phyloP scores from a whole-genome alignment of 2,329 filamentous ascomycete species.

The Amesomyces nigricolor region DNA sequence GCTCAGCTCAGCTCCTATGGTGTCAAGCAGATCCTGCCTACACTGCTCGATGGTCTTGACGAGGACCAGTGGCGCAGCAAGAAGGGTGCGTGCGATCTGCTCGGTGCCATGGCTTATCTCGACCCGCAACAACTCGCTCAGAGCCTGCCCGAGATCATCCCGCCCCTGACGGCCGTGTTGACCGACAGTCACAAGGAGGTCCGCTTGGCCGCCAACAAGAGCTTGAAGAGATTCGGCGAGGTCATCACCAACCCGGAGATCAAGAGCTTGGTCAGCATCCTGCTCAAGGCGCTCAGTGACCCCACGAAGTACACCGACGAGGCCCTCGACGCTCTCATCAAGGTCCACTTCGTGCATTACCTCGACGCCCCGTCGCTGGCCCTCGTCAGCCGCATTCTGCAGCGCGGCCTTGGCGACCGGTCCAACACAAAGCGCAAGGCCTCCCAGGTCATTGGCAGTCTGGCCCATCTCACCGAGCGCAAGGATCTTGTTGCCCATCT shows the following conservation, averaged over 20 bases:
- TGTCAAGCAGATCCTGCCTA: conserved; percentile 90
- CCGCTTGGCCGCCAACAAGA: conserved; percentile 83
- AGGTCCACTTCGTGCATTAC: conserved; percentile 97
- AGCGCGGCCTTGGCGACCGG: conserved; percentile 83
- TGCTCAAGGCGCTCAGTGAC: conserved; percentile 94
- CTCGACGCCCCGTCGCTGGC: conserved; percentile 95
- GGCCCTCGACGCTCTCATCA: conserved; percentile 88
- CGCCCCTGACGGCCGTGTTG: conserved; percentile 84
- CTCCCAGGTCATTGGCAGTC: conserved; percentile 93
- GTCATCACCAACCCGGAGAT: conserved; percentile 98
- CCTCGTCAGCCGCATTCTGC: conserved; percentile 88
- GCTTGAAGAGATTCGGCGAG: conserved; percentile 94
- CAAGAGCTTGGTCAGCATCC: conserved; percentile 81
- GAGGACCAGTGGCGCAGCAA: conserved; percentile 98
- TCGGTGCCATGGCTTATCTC: conserved; percentile 97
- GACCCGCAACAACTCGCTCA: conserved; percentile 90
- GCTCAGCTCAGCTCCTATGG: conserved; percentile 89
- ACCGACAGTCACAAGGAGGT: conserved; percentile 99
- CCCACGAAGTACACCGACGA: conserved; percentile 96
- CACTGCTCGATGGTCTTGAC: conserved; percentile 83
- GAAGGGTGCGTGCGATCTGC: conserved; percentile 91
- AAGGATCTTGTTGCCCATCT: conserved; percentile 89
- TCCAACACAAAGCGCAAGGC: conserved; percentile 96
- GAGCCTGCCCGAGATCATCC: conserved; percentile 93
- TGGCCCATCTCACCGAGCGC: conserved; percentile 93